Percentiles rank a stretch among this genome's conserved stretches.
Evolutionary conservation across 805 yeast species (phyloP).

Genomic region (Schwanniomyces yamadae): DNA sequence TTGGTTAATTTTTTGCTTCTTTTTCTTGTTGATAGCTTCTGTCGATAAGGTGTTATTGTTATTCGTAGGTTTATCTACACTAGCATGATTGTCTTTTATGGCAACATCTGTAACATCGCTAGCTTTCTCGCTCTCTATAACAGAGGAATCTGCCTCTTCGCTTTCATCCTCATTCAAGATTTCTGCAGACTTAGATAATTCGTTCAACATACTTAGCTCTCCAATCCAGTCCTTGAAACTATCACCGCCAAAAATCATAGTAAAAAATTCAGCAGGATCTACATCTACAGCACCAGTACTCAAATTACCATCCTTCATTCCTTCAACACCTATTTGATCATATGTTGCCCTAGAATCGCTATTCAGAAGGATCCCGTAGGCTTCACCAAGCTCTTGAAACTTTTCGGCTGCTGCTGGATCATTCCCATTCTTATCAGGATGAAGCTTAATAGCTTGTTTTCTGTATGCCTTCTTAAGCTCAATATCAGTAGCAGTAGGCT

Average conservation of each 20-base stretch:
- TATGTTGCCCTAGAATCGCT: constrained; percentile 64
- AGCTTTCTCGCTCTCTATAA: background rate
- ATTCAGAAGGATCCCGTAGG: constrained; percentile 81
- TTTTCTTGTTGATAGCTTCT: constrained; percentile 26
- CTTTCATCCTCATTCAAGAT: constrained; percentile 42
- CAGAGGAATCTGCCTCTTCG: constrained; percentile 10
- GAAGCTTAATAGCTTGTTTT: constrained; percentile 82
- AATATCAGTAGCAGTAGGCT: constrained; percentile 64
- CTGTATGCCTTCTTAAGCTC: constrained; percentile 95
- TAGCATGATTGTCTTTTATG: background rate
- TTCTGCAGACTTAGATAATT: constrained; percentile 64
- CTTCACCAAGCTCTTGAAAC: constrained; percentile 70
- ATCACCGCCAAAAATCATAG: constrained; percentile 81
- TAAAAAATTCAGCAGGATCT: constrained; percentile 85
- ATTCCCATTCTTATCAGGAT: constrained; percentile 96
- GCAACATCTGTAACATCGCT: constrained; percentile 4
- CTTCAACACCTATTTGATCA: constrained; percentile 72
- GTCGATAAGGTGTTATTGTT: constrained; percentile 9
- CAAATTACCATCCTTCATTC: constrained; percentile 54
- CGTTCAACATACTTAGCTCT: constrained; percentile 70
- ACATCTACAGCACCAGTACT: constrained; percentile 67
- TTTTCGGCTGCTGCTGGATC: constrained; percentile 86
- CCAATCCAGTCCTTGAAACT: constrained; percentile 83
- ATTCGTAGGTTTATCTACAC: background rate
- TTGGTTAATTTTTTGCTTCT: constrained; percentile 29